Percentiles rank a stretch among this genome's conserved stretches.
Conservation (phyloP, 2,329 filamentous ascomycete species). For the Emericellopsis cladophorae region DNA sequence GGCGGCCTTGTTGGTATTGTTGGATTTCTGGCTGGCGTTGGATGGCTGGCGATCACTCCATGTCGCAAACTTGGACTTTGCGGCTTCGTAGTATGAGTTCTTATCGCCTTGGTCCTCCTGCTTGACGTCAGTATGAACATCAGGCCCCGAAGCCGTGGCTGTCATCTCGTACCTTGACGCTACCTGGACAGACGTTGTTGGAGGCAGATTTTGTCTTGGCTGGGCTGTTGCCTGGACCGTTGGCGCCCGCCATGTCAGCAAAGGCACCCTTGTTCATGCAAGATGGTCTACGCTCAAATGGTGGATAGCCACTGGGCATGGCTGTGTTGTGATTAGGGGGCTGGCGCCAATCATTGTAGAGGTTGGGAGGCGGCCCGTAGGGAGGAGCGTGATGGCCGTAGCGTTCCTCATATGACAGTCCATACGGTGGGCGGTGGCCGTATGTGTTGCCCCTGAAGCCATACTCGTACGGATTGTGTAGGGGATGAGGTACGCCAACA, state of each 20-base stretch:
- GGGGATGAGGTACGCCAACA: conserved; percentile 28
- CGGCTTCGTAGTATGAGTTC: neutral
- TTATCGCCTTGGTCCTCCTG: neutral
- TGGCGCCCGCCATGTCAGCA: neutral
- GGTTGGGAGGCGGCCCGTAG: neutral
- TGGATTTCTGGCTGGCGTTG: neutral
- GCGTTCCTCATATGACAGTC: conserved; percentile 10
- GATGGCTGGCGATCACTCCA: neutral
- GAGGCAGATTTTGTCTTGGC: neutral
- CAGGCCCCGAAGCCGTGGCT: too few species aligned
- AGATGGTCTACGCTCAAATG: neutral
- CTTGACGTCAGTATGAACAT: neutral
- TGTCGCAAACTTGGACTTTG: neutral
- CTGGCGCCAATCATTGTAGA: neutral
- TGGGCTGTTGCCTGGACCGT: conserved; percentile 1
- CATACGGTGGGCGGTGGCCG: conserved; percentile 10
- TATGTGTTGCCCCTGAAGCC: conserved; percentile 17
- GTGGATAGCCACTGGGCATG: neutral
- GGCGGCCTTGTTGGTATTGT: neutral
- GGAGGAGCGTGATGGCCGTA: neutral
- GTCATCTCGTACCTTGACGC: too few species aligned
- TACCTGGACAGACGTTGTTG: neutral
- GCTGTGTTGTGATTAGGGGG: neutral
- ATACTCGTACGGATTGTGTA: conserved; percentile 27
- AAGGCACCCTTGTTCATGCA: neutral